Conservation (phyloP, 1,139 yeast genomes). For the Petasospora fabianii region DNA sequence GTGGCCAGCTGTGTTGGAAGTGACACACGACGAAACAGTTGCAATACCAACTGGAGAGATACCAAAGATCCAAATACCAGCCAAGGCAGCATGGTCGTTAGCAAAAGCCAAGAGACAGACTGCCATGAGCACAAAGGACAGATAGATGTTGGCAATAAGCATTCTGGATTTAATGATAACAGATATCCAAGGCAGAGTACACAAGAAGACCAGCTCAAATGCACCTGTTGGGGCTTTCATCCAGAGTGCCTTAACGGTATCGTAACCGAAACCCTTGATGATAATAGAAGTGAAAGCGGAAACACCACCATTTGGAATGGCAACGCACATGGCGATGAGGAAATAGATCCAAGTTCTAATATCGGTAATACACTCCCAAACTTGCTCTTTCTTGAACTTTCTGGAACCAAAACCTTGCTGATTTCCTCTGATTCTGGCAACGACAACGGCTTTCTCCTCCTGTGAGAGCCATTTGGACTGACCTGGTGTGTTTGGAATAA, state of each 20-base stretch:
- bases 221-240: constrained; percentile 38
- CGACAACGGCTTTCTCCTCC: constrained; percentile 48
- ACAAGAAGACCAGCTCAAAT: constrained; percentile 37
- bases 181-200: constrained; percentile 34
- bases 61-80: constrained; percentile 38
- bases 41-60: constrained; percentile 26
- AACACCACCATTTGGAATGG: constrained; percentile 51
- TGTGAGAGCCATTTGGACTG: constrained; percentile 47
- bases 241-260: constrained; percentile 34
- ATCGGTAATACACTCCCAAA: constrained; percentile 43
- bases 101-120: constrained; percentile 45
- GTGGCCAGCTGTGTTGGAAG: constrained; percentile 47
- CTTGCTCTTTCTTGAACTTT: constrained; percentile 44
- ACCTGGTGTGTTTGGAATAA: constrained; percentile 49
- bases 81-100: constrained; percentile 34
- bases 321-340: constrained; percentile 35
- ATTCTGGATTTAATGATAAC: constrained; percentile 37
- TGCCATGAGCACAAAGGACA: constrained; percentile 33
- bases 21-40: constrained; percentile 28
- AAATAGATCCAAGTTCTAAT: constrained; percentile 46
- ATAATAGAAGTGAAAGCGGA: constrained; percentile 43
- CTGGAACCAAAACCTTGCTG: constrained; percentile 56
- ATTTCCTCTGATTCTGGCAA: constrained; percentile 46
- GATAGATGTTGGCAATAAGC: constrained; percentile 35
- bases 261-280: constrained; percentile 36